Base-by-base conservation (phyloP, 139 green algal genomes). In the Chlamydomonas incerta region DNA sequence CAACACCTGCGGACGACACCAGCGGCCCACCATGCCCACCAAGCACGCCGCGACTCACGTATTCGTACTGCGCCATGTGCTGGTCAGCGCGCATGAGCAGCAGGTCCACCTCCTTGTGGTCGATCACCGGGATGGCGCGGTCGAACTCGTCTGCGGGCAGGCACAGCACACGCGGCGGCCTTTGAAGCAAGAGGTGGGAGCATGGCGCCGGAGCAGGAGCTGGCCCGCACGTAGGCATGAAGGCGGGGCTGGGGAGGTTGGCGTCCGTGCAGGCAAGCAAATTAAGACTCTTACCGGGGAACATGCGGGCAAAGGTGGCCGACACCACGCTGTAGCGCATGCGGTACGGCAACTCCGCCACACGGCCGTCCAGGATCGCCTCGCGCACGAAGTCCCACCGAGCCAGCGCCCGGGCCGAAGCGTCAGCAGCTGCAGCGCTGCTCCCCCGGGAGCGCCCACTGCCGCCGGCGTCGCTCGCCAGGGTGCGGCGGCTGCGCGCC, bases 101-200 rank as follows among this genome's bases (percentile, higher is more conserved):
- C 87, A 41, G 52, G 72, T 93, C 90, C 70, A 96, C 92, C 72
- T 81, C 79, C 70, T 91, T 91, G 87, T 92, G 89, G 31, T 89
- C 89, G 66, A 91, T 84, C 9, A 91, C 87, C 13, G 81, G 87
- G 21, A 92, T 77, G 21, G 86, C 86, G 9, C 90, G 77, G 50
- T 94, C 92, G 89, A 96, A 96, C 34, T 94, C 91, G 9, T 90
- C 72, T 0, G 89, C n/a, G n/a, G n/a, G n/a, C n/a, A n/a, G n/a
- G n/a, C n/a, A n/a, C n/a, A n/a, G n/a, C n/a, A n/a, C n/a, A n/a
- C n/a, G n/a, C n/a, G n/a, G n/a, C n/a, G n/a, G n/a, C n/a, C n/a
- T n/a, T n/a, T n/a, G n/a, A n/a, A n/a, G n/a, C n/a, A n/a, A n/a
- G n/a, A n/a, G n/a, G n/a, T n/a, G n/a, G n/a, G n/a, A n/a, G n/a